Evolutionary conservation across 2,329 filamentous ascomycete genomes (phyloP).

Genomic region (Tricladium varicosporioides): DNA sequence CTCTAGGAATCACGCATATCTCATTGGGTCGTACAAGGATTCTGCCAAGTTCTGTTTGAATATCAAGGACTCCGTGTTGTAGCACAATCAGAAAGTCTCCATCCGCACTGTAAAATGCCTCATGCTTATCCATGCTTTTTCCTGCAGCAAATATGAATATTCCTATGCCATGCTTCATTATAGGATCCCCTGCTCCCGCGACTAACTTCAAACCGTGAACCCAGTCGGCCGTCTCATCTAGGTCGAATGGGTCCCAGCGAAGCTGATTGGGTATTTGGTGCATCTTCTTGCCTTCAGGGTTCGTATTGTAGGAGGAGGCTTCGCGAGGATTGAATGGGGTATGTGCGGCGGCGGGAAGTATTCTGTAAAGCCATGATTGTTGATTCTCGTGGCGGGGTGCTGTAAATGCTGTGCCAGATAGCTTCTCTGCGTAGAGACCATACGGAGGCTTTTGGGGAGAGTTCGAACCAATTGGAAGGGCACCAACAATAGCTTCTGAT

Average conservation of each 20-base stretch:
- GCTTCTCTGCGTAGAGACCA: conserved; percentile 67
- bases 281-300: conserved; percentile 39
- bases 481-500: conserved; percentile 63
- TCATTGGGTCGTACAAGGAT: conserved; percentile 76
- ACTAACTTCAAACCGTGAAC: conserved; percentile 63
- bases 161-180: conserved; percentile 74
- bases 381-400: conserved; percentile 55
- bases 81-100: conserved; percentile 76
- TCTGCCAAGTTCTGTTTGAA: conserved; percentile 74
- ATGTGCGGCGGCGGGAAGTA: conserved; percentile 53
- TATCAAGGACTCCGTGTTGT: conserved; percentile 71
- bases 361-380: conserved; percentile 57
- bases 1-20: conserved; percentile 73
- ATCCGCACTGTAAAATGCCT: conserved; percentile 82
- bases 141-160: conserved; percentile 80
- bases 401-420: conserved; percentile 57
- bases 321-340: conserved; percentile 45
- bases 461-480: conserved; percentile 64
- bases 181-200: conserved; percentile 76
- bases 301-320: conserved; percentile 42
- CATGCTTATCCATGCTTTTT: conserved; percentile 69
- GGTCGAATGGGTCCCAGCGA: conserved; percentile 70
- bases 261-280: conserved; percentile 79
- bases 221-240: conserved; percentile 68
- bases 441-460: conserved; percentile 67